Percentiles rank a stretch among this genome's conserved stretches.
Conservation (phyloP, 1,284 basidiomycete genomes). For the Xerocomus subilludens region DNA sequence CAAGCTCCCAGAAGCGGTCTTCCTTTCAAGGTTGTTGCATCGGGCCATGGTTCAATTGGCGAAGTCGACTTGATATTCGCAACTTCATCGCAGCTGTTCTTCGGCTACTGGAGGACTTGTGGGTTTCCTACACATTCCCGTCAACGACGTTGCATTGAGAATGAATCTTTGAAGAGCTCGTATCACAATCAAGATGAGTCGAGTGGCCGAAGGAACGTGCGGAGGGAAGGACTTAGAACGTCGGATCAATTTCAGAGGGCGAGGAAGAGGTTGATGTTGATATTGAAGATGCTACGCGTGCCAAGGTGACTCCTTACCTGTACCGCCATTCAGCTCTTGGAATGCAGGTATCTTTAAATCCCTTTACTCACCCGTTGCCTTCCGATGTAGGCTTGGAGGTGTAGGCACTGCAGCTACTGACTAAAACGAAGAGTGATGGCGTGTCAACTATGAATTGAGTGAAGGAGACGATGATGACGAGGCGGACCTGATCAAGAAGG, state of each 20-base stretch:
- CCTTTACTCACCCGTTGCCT: slow-evolving; percentile 11
- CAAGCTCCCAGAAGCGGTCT: no score
- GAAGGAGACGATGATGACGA: slow-evolving; percentile 83
- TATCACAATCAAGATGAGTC: slow-evolving; percentile 97
- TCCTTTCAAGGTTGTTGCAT: no score
- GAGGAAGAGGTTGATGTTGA: slow-evolving; percentile 71
- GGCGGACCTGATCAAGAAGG: slow-evolving; percentile 66
- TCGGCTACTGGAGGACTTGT: slow-evolving; percentile 91
- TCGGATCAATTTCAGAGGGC: slow-evolving; percentile 71
- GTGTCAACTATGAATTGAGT: slow-evolving; percentile 79
- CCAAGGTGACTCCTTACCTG: slow-evolving; percentile 92
- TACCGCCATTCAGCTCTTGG: slow-evolving; percentile 98
- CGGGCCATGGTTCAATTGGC: no score
- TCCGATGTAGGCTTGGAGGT: slow-evolving; percentile 72
- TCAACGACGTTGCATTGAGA: slow-evolving; percentile 22
- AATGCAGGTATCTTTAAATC: slow-evolving; percentile 70
- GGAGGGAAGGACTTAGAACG: slow-evolving; percentile 65
- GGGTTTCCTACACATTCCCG: slow-evolving; percentile 52
- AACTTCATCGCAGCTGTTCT: slow-evolving; percentile 88
- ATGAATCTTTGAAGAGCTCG: slow-evolving; percentile 78
- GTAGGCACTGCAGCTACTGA: slow-evolving; percentile 62
- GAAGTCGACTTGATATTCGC: slow-evolving; percentile 93
- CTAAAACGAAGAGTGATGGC: slow-evolving; percentile 64
- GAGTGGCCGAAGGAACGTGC: slow-evolving; percentile 69
- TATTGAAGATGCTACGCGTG: slow-evolving; percentile 58